These are phyloP conservation scores for Pythium sp. DNA, from an alignment of 352 stramenopile genomes.

Conservation along the genomic window DNA sequence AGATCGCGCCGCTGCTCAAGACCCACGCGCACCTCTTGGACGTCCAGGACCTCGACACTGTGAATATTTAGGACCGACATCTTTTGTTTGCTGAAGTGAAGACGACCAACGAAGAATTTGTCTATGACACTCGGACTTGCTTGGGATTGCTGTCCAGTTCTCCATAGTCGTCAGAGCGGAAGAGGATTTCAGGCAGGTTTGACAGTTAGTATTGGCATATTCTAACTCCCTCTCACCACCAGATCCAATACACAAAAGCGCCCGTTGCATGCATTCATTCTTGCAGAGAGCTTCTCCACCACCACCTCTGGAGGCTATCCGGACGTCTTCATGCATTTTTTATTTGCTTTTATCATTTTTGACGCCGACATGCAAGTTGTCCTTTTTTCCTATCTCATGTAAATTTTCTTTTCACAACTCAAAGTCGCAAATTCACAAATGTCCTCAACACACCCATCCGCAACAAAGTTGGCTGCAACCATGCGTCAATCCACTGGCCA, in stretches of 20 bases:
- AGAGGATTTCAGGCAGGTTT: background rate
- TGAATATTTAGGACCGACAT: slow-evolving; percentile 92
- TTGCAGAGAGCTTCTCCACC: background rate
- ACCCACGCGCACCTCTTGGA: slow-evolving; percentile 87
- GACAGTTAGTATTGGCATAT: background rate
- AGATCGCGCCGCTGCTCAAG: slow-evolving; percentile 93
- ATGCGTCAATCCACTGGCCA: too few relatives aligned
- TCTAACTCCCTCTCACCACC: background rate
- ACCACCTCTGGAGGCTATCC: background rate
- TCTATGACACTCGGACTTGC: background rate
- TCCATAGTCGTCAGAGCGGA: background rate
- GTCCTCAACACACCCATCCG: too few relatives aligned
- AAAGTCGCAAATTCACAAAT: too few relatives aligned
- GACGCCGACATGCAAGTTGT: too few relatives aligned
- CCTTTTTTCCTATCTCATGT: too few relatives aligned
- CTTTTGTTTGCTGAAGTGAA: background rate
- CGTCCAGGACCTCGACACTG: slow-evolving; percentile 91
- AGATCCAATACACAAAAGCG: background rate
- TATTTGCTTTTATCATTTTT: too few relatives aligned
- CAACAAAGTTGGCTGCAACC: too few relatives aligned
- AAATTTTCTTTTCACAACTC: too few relatives aligned
- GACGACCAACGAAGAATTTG: background rate
- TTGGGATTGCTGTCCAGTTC: background rate
- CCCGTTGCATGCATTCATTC: background rate
- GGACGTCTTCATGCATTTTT: too few relatives aligned